Conservation (phyloP, 495 filamentous ascomycete genomes). For the Geoglossum glabrum region DNA sequence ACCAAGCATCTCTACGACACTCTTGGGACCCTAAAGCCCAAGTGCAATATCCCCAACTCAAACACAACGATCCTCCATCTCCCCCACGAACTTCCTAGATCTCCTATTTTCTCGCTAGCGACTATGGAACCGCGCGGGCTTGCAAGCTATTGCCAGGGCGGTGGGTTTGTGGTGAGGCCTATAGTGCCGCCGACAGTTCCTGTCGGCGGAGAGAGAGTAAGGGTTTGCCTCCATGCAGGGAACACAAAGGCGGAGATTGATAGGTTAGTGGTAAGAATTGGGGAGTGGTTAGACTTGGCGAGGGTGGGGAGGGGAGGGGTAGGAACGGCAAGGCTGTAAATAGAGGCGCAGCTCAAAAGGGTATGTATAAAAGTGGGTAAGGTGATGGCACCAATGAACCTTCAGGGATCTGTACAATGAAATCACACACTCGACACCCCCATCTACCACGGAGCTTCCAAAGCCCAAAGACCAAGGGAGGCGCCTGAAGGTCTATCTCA, state of each 20-base stretch:
- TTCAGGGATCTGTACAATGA: too few relatives aligned
- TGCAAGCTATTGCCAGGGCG: conserved; percentile 28
- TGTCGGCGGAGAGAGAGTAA: conserved; percentile 26
- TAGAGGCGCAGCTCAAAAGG: too few relatives aligned
- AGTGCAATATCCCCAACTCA: not conserved
- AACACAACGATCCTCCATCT: not conserved
- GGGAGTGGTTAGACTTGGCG: conserved; percentile 18
- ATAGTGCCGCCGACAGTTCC: conserved; percentile 38
- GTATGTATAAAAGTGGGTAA: too few relatives aligned
- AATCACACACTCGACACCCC: too few relatives aligned
- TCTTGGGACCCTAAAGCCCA: not conserved
- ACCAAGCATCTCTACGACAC: not conserved
- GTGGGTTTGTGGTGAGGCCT: conserved; percentile 30
- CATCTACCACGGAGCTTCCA: too few relatives aligned
- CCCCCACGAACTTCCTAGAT: conserved; percentile 13
- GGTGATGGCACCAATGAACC: too few relatives aligned
- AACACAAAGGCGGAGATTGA: conserved; percentile 28
- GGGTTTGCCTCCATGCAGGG: conserved; percentile 33
- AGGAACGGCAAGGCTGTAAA: not conserved
- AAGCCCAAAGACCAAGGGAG: too few relatives aligned
- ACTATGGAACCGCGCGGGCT: conserved; percentile 24
- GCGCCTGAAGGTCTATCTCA: too few relatives aligned
- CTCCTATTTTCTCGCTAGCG: conserved; percentile 24
- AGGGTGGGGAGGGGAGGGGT: not conserved
- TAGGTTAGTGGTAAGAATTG: conserved; percentile 21